Percentiles rank a stretch among this genome's conserved stretches.
These are phyloP conservation scores for Naumovozyma castellii DNA, from an alignment of 805 yeast genomes.

Conservation along the genomic window DNA sequence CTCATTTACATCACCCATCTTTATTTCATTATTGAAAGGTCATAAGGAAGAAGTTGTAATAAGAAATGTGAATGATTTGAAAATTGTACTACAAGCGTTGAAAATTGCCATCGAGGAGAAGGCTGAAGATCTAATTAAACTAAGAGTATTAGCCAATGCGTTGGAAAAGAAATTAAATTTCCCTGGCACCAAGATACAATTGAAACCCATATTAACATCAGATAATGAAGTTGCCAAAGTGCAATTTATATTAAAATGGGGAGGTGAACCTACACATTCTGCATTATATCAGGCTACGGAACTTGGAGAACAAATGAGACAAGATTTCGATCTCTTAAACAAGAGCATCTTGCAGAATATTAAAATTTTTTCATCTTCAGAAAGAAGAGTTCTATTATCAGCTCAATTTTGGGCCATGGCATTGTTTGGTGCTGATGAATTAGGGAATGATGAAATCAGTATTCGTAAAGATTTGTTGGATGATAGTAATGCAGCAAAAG, in stretches of 20 bases:
- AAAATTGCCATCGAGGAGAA: conserved; percentile 68
- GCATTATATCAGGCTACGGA: conserved; percentile 91
- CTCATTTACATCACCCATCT: conserved; percentile 80
- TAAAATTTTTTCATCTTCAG: conserved; percentile 82
- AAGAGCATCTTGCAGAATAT: conserved; percentile 78
- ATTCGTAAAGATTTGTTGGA: conserved; percentile 86
- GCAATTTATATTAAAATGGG: conserved; percentile 95
- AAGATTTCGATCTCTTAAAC: conserved; percentile 79
- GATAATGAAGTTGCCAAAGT: conserved; percentile 82
- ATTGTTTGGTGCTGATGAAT: conserved; percentile 56
- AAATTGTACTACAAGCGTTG: conserved; percentile 77
- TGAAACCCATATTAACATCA: conserved; percentile 72
- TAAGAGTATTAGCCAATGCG: conserved; percentile 69
- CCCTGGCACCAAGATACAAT: conserved; percentile 94
- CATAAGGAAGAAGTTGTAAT: conserved; percentile 94
- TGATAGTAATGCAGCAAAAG: conserved; percentile 97
- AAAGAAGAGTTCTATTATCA: conserved; percentile 86
- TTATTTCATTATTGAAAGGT: conserved; percentile 80
- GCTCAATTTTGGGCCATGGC: conserved; percentile 83
- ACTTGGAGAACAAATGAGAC: conserved; percentile 91
- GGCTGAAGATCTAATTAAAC: conserved; percentile 72
- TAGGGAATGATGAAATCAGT: conserved; percentile 69
- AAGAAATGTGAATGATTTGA: conserved; percentile 76
- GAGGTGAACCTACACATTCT: conserved; percentile 98
- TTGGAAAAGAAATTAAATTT: conserved; percentile 79